Evolutionary conservation across 2,329 filamentous ascomycete genomes (phyloP).

Genomic region (Blumeria hordei): DNA sequence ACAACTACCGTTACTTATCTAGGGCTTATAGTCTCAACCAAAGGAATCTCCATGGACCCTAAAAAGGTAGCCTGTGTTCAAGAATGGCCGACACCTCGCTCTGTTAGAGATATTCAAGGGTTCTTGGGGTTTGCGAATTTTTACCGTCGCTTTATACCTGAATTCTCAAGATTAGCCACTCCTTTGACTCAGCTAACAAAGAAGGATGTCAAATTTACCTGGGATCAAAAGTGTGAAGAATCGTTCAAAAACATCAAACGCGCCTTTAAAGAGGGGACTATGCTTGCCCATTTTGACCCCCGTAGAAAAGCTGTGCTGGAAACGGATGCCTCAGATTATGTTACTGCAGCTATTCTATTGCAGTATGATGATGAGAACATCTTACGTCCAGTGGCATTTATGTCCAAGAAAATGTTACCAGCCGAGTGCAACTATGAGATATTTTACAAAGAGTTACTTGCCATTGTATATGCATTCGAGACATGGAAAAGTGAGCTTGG

Average conservation of each 20-base stretch:
- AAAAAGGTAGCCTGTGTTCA: neutral
- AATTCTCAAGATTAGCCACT: neutral
- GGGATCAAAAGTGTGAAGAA: neutral
- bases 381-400: neutral
- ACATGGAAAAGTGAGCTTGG: neutral
- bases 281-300: neutral
- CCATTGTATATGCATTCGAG: neutral
- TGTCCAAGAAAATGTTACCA: neutral
- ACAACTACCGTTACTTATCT: slow-evolving; percentile 1
- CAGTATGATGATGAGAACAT: neutral
- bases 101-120: neutral
- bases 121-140: neutral
- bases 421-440: neutral
- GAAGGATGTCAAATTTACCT: neutral
- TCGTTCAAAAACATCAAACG: neutral
- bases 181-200: neutral
- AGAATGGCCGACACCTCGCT: neutral
- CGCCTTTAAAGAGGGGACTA: neutral
- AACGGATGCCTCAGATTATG: neutral
- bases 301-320: neutral
- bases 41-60: neutral
- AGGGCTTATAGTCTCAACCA: neutral
- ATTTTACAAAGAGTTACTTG: neutral
- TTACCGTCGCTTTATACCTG: neutral
- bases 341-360: neutral